Evolutionary conservation across 495 filamentous ascomycete species (phyloP).

Genomic region (Aspergillus wentii): DNA sequence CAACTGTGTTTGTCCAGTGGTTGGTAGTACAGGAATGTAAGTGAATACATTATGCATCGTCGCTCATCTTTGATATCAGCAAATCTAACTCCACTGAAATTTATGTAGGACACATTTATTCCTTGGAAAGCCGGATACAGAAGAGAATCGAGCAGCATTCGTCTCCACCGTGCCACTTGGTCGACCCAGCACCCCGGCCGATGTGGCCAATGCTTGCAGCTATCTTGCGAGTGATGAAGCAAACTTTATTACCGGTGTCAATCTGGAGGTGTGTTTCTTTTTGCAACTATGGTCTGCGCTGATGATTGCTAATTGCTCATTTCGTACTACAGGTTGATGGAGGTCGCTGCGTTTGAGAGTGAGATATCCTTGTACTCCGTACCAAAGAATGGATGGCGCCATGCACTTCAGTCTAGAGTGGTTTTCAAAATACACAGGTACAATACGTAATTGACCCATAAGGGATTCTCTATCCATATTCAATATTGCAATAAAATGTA

Average conservation of each 20-base stretch:
- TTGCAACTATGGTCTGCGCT: too few species aligned
- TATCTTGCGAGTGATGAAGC: not conserved
- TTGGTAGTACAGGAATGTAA: constrained; percentile 56
- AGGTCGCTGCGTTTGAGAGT: too few species aligned
- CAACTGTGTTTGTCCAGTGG: constrained; percentile 55
- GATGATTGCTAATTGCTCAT: too few species aligned
- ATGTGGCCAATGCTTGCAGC: not conserved
- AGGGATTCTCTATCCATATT: too few species aligned
- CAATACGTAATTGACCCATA: too few species aligned
- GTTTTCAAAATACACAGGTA: too few species aligned
- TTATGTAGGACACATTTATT: constrained; percentile 40
- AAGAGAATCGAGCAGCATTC: constrained; percentile 58
- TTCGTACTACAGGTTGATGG: too few species aligned
- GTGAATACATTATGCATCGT: constrained; percentile 9
- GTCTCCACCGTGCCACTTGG: constrained; percentile 50
- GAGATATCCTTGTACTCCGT: too few species aligned
- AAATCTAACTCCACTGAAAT: not conserved
- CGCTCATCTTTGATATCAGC: not conserved
- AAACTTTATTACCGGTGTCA: not conserved
- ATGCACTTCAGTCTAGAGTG: too few species aligned
- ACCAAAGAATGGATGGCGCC: too few species aligned
- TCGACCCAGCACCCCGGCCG: not conserved
- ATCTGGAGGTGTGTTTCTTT: not conserved
- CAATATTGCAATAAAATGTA: too few species aligned
- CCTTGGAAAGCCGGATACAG: constrained; percentile 53